Conservation (phyloP, 2,329 filamentous ascomycete species). For the Drechmeria coniospora region DNA sequence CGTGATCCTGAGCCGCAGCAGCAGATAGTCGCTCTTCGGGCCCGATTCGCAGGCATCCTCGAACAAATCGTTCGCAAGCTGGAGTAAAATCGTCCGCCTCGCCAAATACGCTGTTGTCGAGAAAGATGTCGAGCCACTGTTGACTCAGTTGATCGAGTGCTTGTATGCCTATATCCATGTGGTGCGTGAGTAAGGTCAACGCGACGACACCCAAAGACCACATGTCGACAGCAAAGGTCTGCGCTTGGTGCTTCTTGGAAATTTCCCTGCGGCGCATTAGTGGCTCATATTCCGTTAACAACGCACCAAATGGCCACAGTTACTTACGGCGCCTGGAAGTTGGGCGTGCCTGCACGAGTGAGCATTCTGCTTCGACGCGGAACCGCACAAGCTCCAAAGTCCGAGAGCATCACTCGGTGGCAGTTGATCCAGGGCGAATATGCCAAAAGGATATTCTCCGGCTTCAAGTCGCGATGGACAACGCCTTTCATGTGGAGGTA, state of each 20-base stretch:
- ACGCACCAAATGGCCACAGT: too few relatives aligned
- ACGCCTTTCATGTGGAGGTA: conserved; percentile 35
- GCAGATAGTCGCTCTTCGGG: conserved; percentile 14
- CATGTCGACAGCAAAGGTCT: conserved; percentile 29
- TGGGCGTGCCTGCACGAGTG: conserved; percentile 28
- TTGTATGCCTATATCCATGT: conserved; percentile 7
- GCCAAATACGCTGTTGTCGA: conserved; percentile 7
- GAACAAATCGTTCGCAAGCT: conserved; percentile 14
- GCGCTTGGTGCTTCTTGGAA: conserved; percentile 5
- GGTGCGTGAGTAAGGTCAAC: conserved; percentile 18
- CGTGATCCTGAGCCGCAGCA: conserved; percentile 13
- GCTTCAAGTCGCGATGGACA: conserved; percentile 38
- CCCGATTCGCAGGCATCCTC: conserved; percentile 14
- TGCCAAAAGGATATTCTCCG: conserved; percentile 35
- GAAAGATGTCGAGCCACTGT: conserved; percentile 7
- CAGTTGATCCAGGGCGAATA: conserved; percentile 26
- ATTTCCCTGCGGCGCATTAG: conserved; percentile 22
- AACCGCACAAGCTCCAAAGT: conserved; percentile 34
- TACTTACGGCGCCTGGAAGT: conserved; percentile 36
- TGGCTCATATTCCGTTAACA: not conserved
- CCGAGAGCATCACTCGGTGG: conserved; percentile 32
- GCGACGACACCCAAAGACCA: conserved; percentile 36
- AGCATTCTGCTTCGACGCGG: conserved; percentile 25
- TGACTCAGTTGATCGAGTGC: conserved; percentile 14
- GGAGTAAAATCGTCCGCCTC: conserved; percentile 8